These are phyloP conservation scores for Sporobolomyces pararoseus DNA, from an alignment of 768 basidiomycete genomes.

Conservation along the genomic window DNA sequence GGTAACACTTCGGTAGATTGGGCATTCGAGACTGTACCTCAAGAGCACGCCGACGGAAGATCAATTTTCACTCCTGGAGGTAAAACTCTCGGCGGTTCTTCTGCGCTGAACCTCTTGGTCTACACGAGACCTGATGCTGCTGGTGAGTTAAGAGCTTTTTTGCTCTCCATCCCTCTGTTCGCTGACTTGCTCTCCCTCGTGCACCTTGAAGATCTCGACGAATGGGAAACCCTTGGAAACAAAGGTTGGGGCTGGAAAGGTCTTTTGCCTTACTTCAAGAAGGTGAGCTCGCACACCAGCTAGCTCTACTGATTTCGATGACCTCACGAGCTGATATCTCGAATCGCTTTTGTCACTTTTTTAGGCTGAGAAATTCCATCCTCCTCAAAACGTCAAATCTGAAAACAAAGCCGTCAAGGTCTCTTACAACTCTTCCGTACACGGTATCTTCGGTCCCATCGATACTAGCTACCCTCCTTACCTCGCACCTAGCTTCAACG, in stretches of 20 bases:
- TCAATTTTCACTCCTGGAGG: conserved; percentile 25
- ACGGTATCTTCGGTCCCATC: conserved; percentile 24
- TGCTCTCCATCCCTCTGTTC: no score
- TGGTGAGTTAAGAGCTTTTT: no score
- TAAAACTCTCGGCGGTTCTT: conserved; percentile 42
- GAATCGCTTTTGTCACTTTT: no score
- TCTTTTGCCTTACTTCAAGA: conserved; percentile 22
- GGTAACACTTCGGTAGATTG: conserved; percentile 13
- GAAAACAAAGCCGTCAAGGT: neutral
- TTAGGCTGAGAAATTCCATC: conserved; percentile 18
- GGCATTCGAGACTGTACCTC: conserved; percentile 19
- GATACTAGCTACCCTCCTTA: conserved; percentile 18
- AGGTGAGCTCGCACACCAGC: conserved; percentile 3
- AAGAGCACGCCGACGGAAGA: conserved; percentile 11
- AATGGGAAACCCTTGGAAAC: conserved; percentile 1
- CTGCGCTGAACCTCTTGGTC: conserved; percentile 39
- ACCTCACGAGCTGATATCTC: neutral
- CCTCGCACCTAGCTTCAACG: conserved; percentile 14
- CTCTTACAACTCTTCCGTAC: neutral
- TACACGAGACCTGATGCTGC: neutral
- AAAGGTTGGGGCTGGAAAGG: conserved; percentile 27
- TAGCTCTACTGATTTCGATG: neutral
- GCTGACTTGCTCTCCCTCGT: no score
- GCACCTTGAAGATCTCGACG: no score
- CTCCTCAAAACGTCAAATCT: neutral